Conservation (phyloP, 2,329 filamentous ascomycete species). For the Leptographium wingfieldii region DNA sequence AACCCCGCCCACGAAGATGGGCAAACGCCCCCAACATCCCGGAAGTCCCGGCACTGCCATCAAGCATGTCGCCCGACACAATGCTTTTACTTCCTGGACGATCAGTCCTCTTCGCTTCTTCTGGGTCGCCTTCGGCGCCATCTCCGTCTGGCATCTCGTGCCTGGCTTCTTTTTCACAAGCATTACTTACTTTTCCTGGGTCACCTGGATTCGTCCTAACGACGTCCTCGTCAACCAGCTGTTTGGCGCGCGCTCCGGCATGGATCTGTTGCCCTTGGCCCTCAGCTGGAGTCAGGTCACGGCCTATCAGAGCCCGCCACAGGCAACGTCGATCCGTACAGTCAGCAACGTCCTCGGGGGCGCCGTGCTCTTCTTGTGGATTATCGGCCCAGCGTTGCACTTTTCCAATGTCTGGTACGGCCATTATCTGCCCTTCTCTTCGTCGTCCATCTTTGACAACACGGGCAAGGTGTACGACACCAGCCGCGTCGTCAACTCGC, state of each 20-base stretch:
- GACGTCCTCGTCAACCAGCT: conserved; percentile 29
- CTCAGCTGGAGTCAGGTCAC: conserved; percentile 19
- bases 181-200: conserved; percentile 28
- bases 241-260: conserved; percentile 28
- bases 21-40: background rate
- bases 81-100: conserved; percentile 48
- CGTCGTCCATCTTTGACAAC: conserved; percentile 50
- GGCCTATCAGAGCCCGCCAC: conserved; percentile 34
- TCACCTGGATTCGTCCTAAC: conserved; percentile 31
- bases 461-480: conserved; percentile 47
- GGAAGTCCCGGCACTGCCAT: background rate
- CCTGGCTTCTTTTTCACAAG: conserved; percentile 40
- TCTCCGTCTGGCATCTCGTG: conserved; percentile 41
- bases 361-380: conserved; percentile 39
- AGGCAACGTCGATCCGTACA: conserved; percentile 38
- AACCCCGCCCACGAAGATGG: background rate
- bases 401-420: conserved; percentile 42
- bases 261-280: conserved; percentile 23
- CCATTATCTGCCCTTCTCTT: conserved; percentile 48
- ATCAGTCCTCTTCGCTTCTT: conserved; percentile 50
- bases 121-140: conserved; percentile 37
- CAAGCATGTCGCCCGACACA: conserved; percentile 27
- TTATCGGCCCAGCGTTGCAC: conserved; percentile 44
- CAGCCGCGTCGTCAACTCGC: conserved; percentile 36
- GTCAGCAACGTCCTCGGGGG: conserved; percentile 41